Base-by-base conservation (phyloP, 768 basidiomycete species). In the Lactarius sp. region DNA sequence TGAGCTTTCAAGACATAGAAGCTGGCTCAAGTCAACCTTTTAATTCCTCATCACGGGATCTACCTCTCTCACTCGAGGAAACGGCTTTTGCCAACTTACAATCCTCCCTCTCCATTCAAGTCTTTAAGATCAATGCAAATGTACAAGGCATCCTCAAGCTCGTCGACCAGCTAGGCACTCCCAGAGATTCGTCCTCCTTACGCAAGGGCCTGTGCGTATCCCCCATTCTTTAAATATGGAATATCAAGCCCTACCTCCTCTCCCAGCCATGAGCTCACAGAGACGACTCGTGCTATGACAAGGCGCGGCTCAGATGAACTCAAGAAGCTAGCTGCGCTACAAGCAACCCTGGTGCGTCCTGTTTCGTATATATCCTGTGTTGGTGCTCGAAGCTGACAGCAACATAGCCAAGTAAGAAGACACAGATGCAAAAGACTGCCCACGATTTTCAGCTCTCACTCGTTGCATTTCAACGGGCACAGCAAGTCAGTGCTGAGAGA, bases 41-140 rank as follows among this genome's bases (percentile, higher is more conserved):
- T 16, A 67, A 69, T 16, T 69, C 74, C 3, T 74, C 70, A 16
- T 60, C 62, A 13, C 64, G 61, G 10, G 62, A 66, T 31, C 57
- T 67, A 1, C 74, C 80, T 63, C 78, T 77, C 65, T 75, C 77
- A 20, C 75, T 70, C 47, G 86, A 90, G 71, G 92, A 94, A 75
- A 81, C 84, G 7, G 80, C 87, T 4, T 98, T 96, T 74, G 76
- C 81, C 10, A 80, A 78, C 37, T 77, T 95, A 16, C 93, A 94
- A 71, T 85, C 83, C 3, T 91, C 91, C 14, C 75, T 94, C 64
- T 89, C 89, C 1, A 81, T 98, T 6, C 95, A 98, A 74, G 92
- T 96, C 62, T 98, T 98, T 87, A 98, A 98, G 83, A 94, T 98
- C 79, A 95, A 96, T 70, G 85, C 92, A 62, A 99, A 99, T 75